These are phyloP conservation scores for Yamadazyma diospyri DNA, from an alignment of 1,139 yeast species.

Conservation along the genomic window DNA sequence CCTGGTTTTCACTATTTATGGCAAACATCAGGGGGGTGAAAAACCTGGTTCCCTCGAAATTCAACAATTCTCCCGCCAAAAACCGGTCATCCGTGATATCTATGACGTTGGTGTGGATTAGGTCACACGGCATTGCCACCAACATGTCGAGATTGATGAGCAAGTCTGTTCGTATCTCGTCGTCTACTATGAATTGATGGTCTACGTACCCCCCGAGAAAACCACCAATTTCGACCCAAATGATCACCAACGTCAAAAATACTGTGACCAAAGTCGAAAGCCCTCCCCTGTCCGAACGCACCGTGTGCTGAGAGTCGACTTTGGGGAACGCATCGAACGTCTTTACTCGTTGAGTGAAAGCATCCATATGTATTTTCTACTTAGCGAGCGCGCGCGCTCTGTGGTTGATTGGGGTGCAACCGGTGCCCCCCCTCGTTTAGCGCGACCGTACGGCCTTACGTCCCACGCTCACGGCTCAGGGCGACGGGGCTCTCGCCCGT, in stretches of 20 bases:
- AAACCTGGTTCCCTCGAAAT: conserved; percentile 60
- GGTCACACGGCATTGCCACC: conserved; percentile 82
- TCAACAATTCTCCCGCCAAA: conserved; percentile 71
- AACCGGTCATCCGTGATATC: conserved; percentile 78
- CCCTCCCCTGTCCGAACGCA: conserved; percentile 75
- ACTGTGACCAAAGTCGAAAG: conserved; percentile 64
- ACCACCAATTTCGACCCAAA: conserved; percentile 88
- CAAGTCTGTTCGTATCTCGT: conserved; percentile 55
- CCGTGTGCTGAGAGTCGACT: conserved; percentile 72
- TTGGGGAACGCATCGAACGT: conserved; percentile 92
- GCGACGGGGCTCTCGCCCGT: conserved; percentile 38
- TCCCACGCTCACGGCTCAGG: conserved; percentile 15
- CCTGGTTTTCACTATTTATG: conserved; percentile 42
- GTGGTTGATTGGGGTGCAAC: too few species aligned
- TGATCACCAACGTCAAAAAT: conserved; percentile 57
- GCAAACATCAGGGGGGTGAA: conserved; percentile 47
- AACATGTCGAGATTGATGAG: conserved; percentile 75
- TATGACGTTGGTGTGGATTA: conserved; percentile 67
- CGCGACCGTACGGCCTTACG: too few species aligned
- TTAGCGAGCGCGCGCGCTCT: too few species aligned
- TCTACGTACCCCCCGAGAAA: conserved; percentile 80
- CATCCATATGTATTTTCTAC: too few species aligned
- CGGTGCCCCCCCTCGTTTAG: too few species aligned
- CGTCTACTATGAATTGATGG: conserved; percentile 74
- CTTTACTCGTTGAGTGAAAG: conserved; percentile 41